Percentiles rank a stretch among this genome's conserved stretches.
Conservation (phyloP, 371 early-diverging fungal species). For the Funneliformis caledonium region DNA sequence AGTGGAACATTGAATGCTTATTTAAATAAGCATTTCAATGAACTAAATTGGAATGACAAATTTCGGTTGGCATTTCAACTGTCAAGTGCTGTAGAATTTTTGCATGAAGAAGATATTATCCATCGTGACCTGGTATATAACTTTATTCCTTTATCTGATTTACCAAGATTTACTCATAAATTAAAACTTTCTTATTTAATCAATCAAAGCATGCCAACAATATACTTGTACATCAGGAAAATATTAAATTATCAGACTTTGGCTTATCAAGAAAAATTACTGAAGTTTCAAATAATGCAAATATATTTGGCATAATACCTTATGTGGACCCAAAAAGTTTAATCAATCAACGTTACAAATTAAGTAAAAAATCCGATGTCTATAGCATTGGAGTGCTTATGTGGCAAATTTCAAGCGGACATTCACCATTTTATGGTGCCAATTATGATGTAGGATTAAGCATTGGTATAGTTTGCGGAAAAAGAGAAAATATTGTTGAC, state of each 20-base stretch:
- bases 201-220: neutral
- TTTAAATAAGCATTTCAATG: neutral
- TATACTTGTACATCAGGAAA: neutral
- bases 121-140: slow-evolving; percentile 17
- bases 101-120: slow-evolving; percentile 22
- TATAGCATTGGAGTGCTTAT: too few relatives aligned
- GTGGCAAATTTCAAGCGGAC: too few relatives aligned
- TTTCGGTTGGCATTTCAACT: neutral
- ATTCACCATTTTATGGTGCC: too few relatives aligned
- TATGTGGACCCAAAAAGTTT: too few relatives aligned
- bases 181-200: neutral
- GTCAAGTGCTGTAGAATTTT: neutral
- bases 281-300: too few relatives aligned
- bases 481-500: too few relatives aligned
- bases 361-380: too few relatives aligned
- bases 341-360: too few relatives aligned
- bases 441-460: too few relatives aligned
- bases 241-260: slow-evolving; percentile 8
- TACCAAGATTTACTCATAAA: neutral
- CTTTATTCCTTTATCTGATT: neutral
- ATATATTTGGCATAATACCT: too few relatives aligned
- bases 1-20: neutral
- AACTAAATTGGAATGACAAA: slow-evolving; percentile 24
- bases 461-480: too few relatives aligned
- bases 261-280: neutral